Evolutionary conservation across 345 rosid species (phyloP).

Genomic region (Psidium guajava): DNA sequence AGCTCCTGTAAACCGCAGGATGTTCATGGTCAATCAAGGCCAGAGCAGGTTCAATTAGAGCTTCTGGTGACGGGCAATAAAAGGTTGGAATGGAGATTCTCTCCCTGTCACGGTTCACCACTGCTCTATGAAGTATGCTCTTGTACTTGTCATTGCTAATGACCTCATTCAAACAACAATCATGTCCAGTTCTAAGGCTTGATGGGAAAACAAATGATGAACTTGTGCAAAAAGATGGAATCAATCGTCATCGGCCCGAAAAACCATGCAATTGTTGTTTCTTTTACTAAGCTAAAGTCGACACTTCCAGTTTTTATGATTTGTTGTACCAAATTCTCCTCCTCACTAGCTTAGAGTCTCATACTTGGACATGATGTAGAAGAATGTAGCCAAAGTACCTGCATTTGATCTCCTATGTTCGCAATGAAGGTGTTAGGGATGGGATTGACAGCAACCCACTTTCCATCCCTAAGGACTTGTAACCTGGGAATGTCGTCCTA

Average conservation of each 20-base stretch:
- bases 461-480: constrained; percentile 49
- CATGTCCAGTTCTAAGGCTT: neutral
- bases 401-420: constrained; percentile 75
- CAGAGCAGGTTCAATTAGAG: constrained; percentile 20
- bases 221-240: neutral
- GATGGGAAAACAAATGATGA: neutral
- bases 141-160: constrained; percentile 34
- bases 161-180: constrained; percentile 2
- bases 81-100: constrained; percentile 34
- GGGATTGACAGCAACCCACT: constrained; percentile 61
- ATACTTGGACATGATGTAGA: neutral
- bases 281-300: neutral
- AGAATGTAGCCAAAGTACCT: constrained; percentile 14
- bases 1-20: constrained; percentile 17
- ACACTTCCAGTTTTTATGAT: neutral
- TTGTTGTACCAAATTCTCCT: neutral
- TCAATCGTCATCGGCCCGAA: neutral
- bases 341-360: neutral
- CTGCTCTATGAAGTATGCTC: constrained; percentile 42
- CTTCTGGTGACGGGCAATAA: constrained; percentile 31
- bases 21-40: constrained; percentile 7
- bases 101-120: constrained; percentile 17
- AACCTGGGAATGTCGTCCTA: constrained; percentile 70
- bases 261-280: neutral
- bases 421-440: constrained; percentile 50